Evolutionary conservation across 2,329 filamentous ascomycete species (phyloP), one percentile per base, ranked within the genome.

Genomic region (Hortaea werneckii): DNA sequence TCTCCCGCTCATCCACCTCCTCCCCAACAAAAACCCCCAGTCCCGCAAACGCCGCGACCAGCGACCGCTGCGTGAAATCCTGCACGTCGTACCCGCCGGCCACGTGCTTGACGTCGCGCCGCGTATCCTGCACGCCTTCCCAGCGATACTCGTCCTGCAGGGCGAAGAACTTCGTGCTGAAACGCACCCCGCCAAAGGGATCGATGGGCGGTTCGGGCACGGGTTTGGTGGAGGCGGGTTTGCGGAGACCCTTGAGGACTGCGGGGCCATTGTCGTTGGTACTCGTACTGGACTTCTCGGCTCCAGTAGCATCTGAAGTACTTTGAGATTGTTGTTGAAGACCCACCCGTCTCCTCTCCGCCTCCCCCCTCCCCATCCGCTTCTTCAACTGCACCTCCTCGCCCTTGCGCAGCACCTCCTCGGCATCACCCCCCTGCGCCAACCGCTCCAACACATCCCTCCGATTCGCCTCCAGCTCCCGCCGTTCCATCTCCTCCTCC

Each of bases 31-130:
- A 94, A 37, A 94, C 85, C 0, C 85, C 87, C 49, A 98, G 65
- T 0, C 94, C 92, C 0, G 86, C 80, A 67, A 95, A 96, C 0
- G 90, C 88, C 61, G 95, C 89, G 50, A 87, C 85, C 61, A 98
- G 70, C 26, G 86, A 82, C 26, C 89, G 75, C 6, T 80, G 74
- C 58, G 87, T 86, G 61, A 92, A 96, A 61, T 95, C 88, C 30
- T 77, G 72, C 38, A 90, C 71, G 57, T 83, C 82, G 66, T 94
- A 96, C 0, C 92, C 94, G 29, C 88, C 89, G 11, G 85, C 86
- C 43, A 77, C 70, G 59, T 84, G 80, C 39, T 76, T 73, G 2
- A 75, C 67, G 60, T 89, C 82, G 37, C 77, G 77, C 46, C 81
- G 77, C 29, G 81, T 76, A 26, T 72, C 71, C 39, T 84, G 80